Evolutionary conservation across 2,329 filamentous ascomycete species (phyloP).

Genomic region (Sporothrix globosa): DNA sequence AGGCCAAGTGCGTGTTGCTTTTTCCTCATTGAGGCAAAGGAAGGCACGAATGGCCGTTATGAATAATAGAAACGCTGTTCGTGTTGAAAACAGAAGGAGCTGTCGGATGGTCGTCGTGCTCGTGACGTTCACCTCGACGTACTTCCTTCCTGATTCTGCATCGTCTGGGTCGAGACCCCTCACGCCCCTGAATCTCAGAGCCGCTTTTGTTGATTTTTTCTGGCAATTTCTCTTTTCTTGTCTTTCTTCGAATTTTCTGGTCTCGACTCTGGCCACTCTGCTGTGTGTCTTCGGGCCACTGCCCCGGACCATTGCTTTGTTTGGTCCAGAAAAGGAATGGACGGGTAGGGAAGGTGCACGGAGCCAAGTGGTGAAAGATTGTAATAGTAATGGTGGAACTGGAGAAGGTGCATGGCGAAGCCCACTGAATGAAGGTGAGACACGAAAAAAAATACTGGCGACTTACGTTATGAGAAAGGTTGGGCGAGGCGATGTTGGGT

Average conservation of each 20-base stretch:
- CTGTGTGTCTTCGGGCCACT: constrained; percentile 6
- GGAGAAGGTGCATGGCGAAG: neutral
- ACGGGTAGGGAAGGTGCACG: neutral
- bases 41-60: constrained; percentile 23
- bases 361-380: neutral
- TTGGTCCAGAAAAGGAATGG: constrained; percentile 10
- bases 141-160: constrained; percentile 25
- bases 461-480: constrained; percentile 34
- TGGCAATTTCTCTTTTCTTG: neutral
- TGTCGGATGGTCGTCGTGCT: constrained; percentile 19
- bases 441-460: neutral
- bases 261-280: neutral
- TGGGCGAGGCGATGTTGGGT: constrained; percentile 1
- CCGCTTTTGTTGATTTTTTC: neutral
- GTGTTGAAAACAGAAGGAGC: constrained; percentile 25
- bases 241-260: neutral
- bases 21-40: constrained; percentile 19
- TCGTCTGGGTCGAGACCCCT: constrained; percentile 16
- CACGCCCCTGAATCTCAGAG: constrained; percentile 16
- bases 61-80: constrained; percentile 31
- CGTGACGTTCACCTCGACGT: constrained; percentile 26
- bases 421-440: neutral
- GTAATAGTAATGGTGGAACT: neutral
- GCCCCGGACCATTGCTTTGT: constrained; percentile 1
- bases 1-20: constrained; percentile 23